Evolutionary conservation across 148 eudicot genomes (phyloP).

Genomic region (Persicaria tinctoria): DNA sequence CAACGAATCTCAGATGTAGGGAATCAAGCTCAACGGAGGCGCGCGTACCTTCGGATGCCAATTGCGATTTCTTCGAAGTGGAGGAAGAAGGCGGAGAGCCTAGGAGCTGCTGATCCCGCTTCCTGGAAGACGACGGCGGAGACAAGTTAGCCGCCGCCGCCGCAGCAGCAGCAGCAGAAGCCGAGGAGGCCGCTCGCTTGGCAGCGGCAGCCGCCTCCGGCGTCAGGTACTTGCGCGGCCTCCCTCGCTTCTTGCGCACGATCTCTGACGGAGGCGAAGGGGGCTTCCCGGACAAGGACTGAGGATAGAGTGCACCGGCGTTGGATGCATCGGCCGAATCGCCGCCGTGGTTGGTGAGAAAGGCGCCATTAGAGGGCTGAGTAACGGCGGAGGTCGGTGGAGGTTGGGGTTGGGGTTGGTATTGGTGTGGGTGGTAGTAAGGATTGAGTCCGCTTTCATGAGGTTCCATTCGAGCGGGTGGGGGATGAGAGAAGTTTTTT

Average conservation of each 20-base stretch:
- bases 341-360: slow-evolving; percentile 18
- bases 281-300: slow-evolving; percentile 24
- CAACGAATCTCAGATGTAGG: neutral
- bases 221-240: slow-evolving; percentile 49
- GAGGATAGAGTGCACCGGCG: slow-evolving; percentile 22
- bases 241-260: slow-evolving; percentile 39
- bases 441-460: slow-evolving; percentile 31
- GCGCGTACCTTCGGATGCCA: slow-evolving; percentile 4
- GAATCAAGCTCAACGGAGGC: neutral
- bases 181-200: slow-evolving; percentile 24
- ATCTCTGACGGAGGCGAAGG: slow-evolving; percentile 25
- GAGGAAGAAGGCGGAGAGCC: slow-evolving; percentile 20
- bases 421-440: slow-evolving; percentile 34
- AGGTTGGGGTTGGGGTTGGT: slow-evolving; percentile 17
- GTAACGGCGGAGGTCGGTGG: slow-evolving; percentile 6
- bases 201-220: slow-evolving; percentile 59
- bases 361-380: slow-evolving; percentile 25
- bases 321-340: slow-evolving; percentile 4
- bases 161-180: slow-evolving; percentile 23
- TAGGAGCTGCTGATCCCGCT: slow-evolving; percentile 22
- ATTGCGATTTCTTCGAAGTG: slow-evolving; percentile 28
- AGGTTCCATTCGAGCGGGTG: slow-evolving; percentile 23
- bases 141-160: slow-evolving; percentile 20
- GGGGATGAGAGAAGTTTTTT: slow-evolving; percentile 4
- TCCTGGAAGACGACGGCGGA: slow-evolving; percentile 24